These are phyloP conservation scores for Ceratocystis variospora DNA, from an alignment of 2,329 filamentous ascomycete species.

Conservation along the genomic window DNA sequence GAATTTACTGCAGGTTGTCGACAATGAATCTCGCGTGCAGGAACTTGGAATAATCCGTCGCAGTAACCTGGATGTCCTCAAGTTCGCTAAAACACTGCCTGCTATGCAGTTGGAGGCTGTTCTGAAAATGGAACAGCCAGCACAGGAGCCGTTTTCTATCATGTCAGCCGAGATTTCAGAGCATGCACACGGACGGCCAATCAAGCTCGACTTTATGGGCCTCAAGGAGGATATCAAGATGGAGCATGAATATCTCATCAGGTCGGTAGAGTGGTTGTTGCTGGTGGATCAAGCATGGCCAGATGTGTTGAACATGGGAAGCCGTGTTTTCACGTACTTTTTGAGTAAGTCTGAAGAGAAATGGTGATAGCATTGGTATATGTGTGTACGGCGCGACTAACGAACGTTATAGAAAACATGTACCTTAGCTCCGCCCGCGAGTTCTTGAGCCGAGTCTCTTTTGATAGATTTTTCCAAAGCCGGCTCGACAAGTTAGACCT, in stretches of 20 bases:
- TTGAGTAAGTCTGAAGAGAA: conserved; percentile 49
- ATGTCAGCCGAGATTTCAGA: conserved; percentile 33
- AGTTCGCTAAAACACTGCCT: conserved; percentile 59
- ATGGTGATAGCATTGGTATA: conserved; percentile 20
- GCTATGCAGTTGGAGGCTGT: conserved; percentile 38
- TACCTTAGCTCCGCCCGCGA: conserved; percentile 42
- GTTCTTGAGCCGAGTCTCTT: conserved; percentile 38
- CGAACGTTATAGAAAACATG: conserved; percentile 30
- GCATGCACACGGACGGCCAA: conserved; percentile 45
- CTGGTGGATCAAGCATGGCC: conserved; percentile 59
- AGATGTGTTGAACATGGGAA: conserved; percentile 53
- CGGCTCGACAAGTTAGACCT: conserved; percentile 26
- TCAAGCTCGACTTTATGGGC: conserved; percentile 58
- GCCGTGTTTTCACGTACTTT: conserved; percentile 68
- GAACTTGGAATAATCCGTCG: conserved; percentile 63
- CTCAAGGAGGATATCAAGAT: conserved; percentile 39
- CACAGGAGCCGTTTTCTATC: conserved; percentile 30
- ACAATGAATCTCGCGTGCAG: conserved; percentile 48
- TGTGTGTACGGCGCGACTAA: conserved; percentile 20
- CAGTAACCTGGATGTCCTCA: conserved; percentile 56
- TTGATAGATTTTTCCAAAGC: conserved; percentile 34
- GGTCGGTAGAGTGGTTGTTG: conserved; percentile 73
- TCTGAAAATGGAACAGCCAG: conserved; percentile 25
- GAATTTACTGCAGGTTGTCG: conserved; percentile 60
- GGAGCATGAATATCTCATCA: conserved; percentile 58